Base-by-base conservation (phyloP, 2,329 filamentous ascomycete genomes). In the Elsinoe batatas region DNA sequence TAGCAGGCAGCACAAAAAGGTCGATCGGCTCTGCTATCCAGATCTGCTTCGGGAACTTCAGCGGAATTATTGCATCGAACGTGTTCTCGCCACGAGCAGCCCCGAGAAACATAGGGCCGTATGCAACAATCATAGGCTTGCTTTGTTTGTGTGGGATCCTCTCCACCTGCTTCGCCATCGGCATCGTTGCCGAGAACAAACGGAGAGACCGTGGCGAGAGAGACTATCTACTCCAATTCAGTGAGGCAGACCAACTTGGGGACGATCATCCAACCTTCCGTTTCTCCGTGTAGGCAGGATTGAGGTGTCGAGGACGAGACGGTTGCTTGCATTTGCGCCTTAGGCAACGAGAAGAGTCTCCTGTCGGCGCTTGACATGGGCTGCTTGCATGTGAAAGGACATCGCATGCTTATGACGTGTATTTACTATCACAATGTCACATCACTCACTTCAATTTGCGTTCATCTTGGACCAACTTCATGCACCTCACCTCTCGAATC, bases 1-100 rank as follows among this genome's bases (percentile, higher is more conserved):
- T 81, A 60, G 74, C 72, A 0, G 79, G 79, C 1, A 78, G 80
- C 63, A 81, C 79, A 64, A 82, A 82, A 68, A 73, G 78, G 15
- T 71, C 73, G 0, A 71, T 83, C 26, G 72, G 74, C 5, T 72
- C 77, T 17, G 79, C 78, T 13, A 71, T 80, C 58, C 75, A 75
- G 69, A 72, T 78, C 61, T 61, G 74, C 57, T 69, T 79, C 4
- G 78, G 78, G 11, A 80, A 80, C 62, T 59, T 73, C 6, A 74
- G 71, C 0, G 77, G 77, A 3, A 74, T 79, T 49, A 68, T 80
- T 11, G 74, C 74, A 0, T 72, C 70, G 42, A 79, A 80, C 59
- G 73, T 80, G 54, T 81, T 76, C 60, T 22, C 22, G 3, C 22
- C 22, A 3, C 22, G 22, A 22, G 22, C 22, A 22, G 22, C 22